Evolutionary conservation across 1,284 basidiomycete species (phyloP).

Genomic region (Retiboletus fuscus): DNA sequence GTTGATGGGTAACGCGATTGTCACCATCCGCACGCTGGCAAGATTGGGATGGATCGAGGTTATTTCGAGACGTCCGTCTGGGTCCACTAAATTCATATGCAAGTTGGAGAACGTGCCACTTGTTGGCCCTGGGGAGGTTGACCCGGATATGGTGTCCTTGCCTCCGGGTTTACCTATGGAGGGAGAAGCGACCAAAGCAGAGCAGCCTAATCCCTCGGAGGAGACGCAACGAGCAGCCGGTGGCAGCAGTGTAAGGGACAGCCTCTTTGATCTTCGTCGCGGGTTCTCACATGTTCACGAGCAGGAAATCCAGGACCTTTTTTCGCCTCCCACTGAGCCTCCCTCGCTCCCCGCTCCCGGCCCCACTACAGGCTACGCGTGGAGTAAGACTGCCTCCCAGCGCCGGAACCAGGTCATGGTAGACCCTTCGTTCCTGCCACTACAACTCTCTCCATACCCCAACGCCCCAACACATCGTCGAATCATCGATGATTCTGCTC

Average conservation of each 20-base stretch:
- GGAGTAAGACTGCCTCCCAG: conserved; percentile 87
- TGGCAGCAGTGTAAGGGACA: conserved; percentile 30
- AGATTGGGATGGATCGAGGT: conserved; percentile 93
- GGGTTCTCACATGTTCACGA: conserved; percentile 25
- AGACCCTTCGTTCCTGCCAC: conserved; percentile 88
- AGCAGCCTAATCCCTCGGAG: conserved; percentile 40
- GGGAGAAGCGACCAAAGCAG: conserved; percentile 57
- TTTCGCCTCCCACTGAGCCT: conserved; percentile 16
- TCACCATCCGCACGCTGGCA: conserved; percentile 84
- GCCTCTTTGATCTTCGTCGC: background rate
- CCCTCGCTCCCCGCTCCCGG: conserved; percentile 61
- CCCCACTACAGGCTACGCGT: conserved; percentile 83
- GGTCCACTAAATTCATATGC: conserved; percentile 89
- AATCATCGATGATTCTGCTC: conserved; percentile 66
- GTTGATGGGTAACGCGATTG: conserved; percentile 88
- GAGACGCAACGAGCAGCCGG: conserved; percentile 18
- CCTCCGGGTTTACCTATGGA: conserved; percentile 83
- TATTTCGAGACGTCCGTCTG: conserved; percentile 88
- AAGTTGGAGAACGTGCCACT: conserved; percentile 91
- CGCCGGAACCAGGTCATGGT: conserved; percentile 86
- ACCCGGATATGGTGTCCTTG: conserved; percentile 79
- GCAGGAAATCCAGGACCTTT: conserved; percentile 42
- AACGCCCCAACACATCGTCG: conserved; percentile 55
- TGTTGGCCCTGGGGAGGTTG: conserved; percentile 83
- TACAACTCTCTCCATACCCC: conserved; percentile 90